Conservation (phyloP, 192 early-diverging fungal genomes). For the Piromyces sp. region DNA sequence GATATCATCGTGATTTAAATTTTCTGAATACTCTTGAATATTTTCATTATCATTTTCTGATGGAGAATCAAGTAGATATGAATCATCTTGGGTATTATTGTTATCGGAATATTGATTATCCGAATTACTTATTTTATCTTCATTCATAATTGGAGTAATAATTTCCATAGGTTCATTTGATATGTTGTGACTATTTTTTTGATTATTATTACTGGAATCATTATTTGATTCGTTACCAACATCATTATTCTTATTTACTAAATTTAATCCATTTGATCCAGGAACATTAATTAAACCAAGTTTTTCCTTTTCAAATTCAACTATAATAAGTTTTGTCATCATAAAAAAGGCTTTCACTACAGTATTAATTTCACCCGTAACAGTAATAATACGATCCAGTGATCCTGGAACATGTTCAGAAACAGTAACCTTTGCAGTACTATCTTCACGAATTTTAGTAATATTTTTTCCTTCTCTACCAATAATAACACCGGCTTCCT, state of each 20-base stretch:
- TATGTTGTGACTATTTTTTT: no score
- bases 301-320: not conserved
- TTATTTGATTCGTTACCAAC: not conserved
- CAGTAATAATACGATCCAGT: constrained; percentile 1
- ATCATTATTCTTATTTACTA: not conserved
- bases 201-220: no score
- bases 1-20: not conserved
- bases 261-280: not conserved
- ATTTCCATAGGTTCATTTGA: no score
- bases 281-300: not conserved
- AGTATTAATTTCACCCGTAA: not conserved
- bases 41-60: not conserved
- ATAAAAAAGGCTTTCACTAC: constrained; percentile 1
- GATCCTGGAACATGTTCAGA: constrained; percentile 4
- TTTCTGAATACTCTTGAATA: not conserved
- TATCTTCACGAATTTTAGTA: not conserved
- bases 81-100: not conserved
- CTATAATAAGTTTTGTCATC: not conserved
- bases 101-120: not conserved
- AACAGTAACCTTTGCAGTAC: constrained; percentile 1
- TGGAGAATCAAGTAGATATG: not conserved
- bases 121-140: no score
- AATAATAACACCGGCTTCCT: constrained; percentile 79
- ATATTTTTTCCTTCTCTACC: constrained; percentile 14
- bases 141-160: no score